Evolutionary conservation across 2,329 filamentous ascomycete genomes (phyloP).

Genomic region (Fusarium sp.): DNA sequence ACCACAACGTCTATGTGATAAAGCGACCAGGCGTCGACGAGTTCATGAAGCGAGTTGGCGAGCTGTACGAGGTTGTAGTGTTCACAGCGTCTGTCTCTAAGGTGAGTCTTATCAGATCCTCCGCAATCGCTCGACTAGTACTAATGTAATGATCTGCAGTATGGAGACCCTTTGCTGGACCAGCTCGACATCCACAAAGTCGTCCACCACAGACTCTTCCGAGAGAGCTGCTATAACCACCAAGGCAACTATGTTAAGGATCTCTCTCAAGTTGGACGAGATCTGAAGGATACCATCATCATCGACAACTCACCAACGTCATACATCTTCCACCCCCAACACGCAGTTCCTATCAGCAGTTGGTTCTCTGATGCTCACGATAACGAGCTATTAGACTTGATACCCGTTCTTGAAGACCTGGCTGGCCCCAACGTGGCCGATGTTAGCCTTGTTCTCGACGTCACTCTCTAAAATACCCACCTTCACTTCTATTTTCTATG

Average conservation of each 20-base stretch:
- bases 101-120: slow-evolving; percentile 60
- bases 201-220: slow-evolving; percentile 94
- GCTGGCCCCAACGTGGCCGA: slow-evolving; percentile 90
- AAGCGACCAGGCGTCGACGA: slow-evolving; percentile 98
- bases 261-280: slow-evolving; percentile 93
- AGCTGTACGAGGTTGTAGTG: slow-evolving; percentile 97
- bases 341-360: slow-evolving; percentile 98
- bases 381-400: slow-evolving; percentile 96
- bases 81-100: slow-evolving; percentile 99
- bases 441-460: slow-evolving; percentile 97
- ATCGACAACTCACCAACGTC: slow-evolving; percentile 99
- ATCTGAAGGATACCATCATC: slow-evolving; percentile 97
- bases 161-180: slow-evolving; percentile 94
- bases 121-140: not conserved
- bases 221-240: slow-evolving; percentile 99
- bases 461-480: slow-evolving; percentile 72
- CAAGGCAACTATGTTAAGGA: slow-evolving; percentile 99
- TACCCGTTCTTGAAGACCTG: slow-evolving; percentile 97
- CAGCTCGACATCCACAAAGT: slow-evolving; percentile 98
- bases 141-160: slow-evolving; percentile 65
- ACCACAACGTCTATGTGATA: slow-evolving; percentile 99
- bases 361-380: slow-evolving; percentile 99
- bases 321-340: slow-evolving; percentile 99
- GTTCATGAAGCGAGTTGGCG: slow-evolving; percentile 98
- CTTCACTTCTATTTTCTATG: slow-evolving; percentile 48